phyloP scores from a whole-genome alignment of 164 flowering plant genomes.

The Stephania yunnanensis region DNA sequence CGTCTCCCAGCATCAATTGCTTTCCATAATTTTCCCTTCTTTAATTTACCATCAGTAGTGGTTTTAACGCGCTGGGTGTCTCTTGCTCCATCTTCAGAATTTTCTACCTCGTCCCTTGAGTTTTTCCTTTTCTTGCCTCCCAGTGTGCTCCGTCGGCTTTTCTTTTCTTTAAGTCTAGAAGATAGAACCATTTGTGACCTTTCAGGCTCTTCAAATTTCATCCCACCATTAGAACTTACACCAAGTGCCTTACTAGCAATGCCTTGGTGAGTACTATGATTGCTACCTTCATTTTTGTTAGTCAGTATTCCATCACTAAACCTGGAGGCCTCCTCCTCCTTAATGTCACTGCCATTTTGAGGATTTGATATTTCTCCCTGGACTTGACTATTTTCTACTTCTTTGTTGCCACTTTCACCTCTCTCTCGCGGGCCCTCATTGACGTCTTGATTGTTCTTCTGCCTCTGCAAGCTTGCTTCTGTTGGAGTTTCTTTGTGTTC shows the following conservation, averaged over 20 bases:
- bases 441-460: not conserved
- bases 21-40: not conserved
- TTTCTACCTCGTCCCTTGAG: slow-evolving; percentile 5
- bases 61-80: not conserved
- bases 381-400: slow-evolving; percentile 4
- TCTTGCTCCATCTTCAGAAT: not conserved
- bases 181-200: slow-evolving; percentile 12
- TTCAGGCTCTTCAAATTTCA: slow-evolving; percentile 18
- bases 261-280: not conserved
- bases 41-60: not conserved
- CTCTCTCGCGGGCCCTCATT: slow-evolving; percentile 11
- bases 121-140: slow-evolving; percentile 29
- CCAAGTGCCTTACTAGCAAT: slow-evolving; percentile 9
- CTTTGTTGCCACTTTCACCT: slow-evolving; percentile 5
- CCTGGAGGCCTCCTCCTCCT: slow-evolving; percentile 1
- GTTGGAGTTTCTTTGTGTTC: slow-evolving; percentile 6
- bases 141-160: slow-evolving; percentile 8
- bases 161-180: slow-evolving; percentile 13
- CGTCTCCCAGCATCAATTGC: not conserved
- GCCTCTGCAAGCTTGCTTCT: slow-evolving; percentile 6
- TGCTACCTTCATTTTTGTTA: slow-evolving; percentile 1
- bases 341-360: slow-evolving; percentile 5
- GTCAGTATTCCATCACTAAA: not conserved
- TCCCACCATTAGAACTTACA: slow-evolving; percentile 10
- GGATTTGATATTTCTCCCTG: not conserved